A percentile compares a stretch with the other conserved stretches of the same genome.
Evolutionary conservation across 495 filamentous ascomycete genomes (phyloP).

Genomic region (Astrothelium subdiscretum): DNA sequence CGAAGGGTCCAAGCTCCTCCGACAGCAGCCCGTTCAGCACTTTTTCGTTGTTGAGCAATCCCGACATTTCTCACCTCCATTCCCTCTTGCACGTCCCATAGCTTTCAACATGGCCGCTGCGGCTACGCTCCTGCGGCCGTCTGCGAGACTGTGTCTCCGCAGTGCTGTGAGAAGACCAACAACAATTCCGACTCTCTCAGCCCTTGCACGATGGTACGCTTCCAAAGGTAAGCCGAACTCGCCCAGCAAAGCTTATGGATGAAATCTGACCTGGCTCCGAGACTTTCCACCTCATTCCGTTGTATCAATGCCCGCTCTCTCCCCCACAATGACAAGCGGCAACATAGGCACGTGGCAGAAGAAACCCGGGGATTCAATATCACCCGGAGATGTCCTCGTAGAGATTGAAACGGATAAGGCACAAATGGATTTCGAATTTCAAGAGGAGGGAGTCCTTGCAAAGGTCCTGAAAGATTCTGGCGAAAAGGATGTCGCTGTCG

Average conservation of each 20-base stretch:
- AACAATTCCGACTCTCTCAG: conserved; percentile 41
- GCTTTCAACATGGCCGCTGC: conserved; percentile 24
- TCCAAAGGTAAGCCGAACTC: conserved; percentile 47
- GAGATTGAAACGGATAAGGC: conserved; percentile 99
- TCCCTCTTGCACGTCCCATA: background rate
- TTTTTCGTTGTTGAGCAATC: conserved; percentile 1
- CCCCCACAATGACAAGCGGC: conserved; percentile 92
- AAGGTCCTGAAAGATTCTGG: conserved; percentile 91
- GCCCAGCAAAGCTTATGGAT: background rate
- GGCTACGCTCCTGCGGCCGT: conserved; percentile 24
- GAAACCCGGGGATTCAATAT: conserved; percentile 77
- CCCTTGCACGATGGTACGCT: conserved; percentile 62
- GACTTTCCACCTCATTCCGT: conserved; percentile 87
- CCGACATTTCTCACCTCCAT: background rate
- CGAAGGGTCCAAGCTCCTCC: conserved; percentile 3
- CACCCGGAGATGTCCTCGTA: conserved; percentile 92
- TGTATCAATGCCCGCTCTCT: conserved; percentile 96
- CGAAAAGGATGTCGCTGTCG: conserved; percentile 90
- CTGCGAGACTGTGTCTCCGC: conserved; percentile 21
- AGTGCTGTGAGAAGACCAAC: conserved; percentile 7
- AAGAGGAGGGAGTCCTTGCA: conserved; percentile 92
- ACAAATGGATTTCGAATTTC: conserved; percentile 99
- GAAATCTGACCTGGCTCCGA: conserved; percentile 23
- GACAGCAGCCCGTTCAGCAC: background rate
- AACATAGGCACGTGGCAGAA: conserved; percentile 98